Conservation (phyloP, 2,329 filamentous ascomycete genomes). For the Calonectria pteridis region DNA sequence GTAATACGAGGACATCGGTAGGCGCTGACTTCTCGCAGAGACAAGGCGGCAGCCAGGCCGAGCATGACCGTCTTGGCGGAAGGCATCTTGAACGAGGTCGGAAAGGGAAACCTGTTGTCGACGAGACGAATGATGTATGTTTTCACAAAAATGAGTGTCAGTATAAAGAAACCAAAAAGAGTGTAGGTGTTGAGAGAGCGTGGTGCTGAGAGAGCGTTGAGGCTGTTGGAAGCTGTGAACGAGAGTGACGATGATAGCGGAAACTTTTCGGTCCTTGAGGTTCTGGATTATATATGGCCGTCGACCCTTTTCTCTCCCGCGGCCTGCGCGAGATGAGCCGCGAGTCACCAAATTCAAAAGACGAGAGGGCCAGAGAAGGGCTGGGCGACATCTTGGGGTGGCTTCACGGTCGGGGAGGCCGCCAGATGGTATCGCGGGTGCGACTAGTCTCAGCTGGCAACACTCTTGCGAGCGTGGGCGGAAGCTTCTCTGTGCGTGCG, state of each 20-base stretch:
- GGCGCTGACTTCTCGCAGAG: not conserved
- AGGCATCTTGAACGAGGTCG: not conserved
- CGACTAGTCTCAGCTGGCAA: conserved; percentile 6
- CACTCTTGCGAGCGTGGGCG: not conserved
- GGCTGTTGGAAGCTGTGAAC: conserved; percentile 1
- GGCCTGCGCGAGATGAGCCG: not conserved
- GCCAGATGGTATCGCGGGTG: not conserved
- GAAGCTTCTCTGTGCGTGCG: not conserved
- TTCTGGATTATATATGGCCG: not conserved
- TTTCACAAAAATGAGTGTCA: not conserved
- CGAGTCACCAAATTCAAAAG: not conserved
- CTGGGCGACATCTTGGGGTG: not conserved
- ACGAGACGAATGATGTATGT: not conserved
- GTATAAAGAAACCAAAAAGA: not conserved
- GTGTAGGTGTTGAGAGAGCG: not conserved
- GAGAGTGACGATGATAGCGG: not conserved
- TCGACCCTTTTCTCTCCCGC: not conserved
- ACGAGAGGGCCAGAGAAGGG: not conserved
- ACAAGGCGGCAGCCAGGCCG: conserved; percentile 4
- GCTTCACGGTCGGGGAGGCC: not conserved
- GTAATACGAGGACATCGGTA: not conserved
- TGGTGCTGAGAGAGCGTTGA: conserved; percentile 7
- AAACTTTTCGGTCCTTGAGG: not conserved
- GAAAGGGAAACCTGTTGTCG: not conserved
- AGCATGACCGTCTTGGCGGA: conserved; percentile 3